Conservation (phyloP, 495 filamentous ascomycete species). For the Penicillium egyptiacum region DNA sequence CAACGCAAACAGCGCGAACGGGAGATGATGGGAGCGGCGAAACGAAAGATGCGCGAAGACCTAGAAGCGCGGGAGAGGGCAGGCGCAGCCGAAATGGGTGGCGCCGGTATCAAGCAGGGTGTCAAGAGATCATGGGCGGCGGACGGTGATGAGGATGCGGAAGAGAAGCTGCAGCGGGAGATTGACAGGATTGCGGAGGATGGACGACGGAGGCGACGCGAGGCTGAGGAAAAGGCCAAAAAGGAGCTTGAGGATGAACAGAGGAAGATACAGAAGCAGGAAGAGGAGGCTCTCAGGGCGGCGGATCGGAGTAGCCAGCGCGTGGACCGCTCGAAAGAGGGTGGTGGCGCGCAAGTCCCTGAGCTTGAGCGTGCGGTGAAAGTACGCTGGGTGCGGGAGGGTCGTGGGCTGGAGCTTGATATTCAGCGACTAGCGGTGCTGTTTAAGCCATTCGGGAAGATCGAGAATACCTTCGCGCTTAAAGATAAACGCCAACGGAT, state of each 20-base stretch:
- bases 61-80: slow-evolving; percentile 62
- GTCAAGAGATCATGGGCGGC: slow-evolving; percentile 49
- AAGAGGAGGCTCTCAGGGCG: slow-evolving; percentile 34
- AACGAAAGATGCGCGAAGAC: slow-evolving; percentile 75
- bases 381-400: slow-evolving; percentile 57
- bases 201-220: slow-evolving; percentile 51
- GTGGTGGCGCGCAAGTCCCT: slow-evolving; percentile 47
- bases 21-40: slow-evolving; percentile 63
- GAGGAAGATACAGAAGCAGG: slow-evolving; percentile 38
- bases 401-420: slow-evolving; percentile 42
- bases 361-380: slow-evolving; percentile 61
- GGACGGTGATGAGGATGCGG: slow-evolving; percentile 49
- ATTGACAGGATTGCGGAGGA: slow-evolving; percentile 65
- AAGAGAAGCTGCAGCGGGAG: slow-evolving; percentile 59
- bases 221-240: slow-evolving; percentile 51
- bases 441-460: slow-evolving; percentile 55
- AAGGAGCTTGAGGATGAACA: slow-evolving; percentile 51
- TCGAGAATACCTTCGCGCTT: slow-evolving; percentile 54
- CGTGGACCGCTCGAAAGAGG: slow-evolving; percentile 44
- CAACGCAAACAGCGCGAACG: slow-evolving; percentile 61
- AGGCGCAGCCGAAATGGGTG: slow-evolving; percentile 30
- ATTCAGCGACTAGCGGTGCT: slow-evolving; percentile 44
- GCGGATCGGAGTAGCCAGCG: slow-evolving; percentile 37
- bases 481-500: slow-evolving; percentile 56
- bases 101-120: slow-evolving; percentile 30